These are phyloP conservation scores for Lomentospora prolificans DNA, from an alignment of 2,329 filamentous ascomycete genomes.

Conservation along the genomic window DNA sequence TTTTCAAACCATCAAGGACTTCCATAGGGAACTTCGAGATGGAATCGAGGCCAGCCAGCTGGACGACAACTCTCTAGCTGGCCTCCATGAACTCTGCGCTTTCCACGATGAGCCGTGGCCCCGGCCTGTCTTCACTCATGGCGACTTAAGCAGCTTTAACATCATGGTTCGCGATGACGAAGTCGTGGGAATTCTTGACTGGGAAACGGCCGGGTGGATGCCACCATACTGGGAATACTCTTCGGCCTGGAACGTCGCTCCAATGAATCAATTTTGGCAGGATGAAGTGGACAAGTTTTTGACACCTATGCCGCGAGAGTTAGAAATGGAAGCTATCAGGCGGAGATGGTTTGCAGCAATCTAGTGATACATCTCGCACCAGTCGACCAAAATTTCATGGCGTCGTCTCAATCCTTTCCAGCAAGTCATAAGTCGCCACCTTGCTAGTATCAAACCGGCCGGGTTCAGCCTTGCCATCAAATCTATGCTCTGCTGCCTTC, in stretches of 20 bases:
- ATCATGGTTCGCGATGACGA: slow-evolving; percentile 18
- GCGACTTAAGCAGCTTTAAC: slow-evolving; percentile 21
- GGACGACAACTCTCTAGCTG: slow-evolving; percentile 4
- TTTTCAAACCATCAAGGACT: slow-evolving; percentile 17
- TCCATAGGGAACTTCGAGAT: slow-evolving; percentile 16
- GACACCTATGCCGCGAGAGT: slow-evolving; percentile 10
- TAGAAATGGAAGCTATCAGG: slow-evolving; percentile 13
- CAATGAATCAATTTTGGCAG: slow-evolving; percentile 10
- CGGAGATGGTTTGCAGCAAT: slow-evolving; percentile 12
- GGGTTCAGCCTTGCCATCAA: slow-evolving; percentile 22
- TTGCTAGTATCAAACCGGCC: slow-evolving; percentile 19
- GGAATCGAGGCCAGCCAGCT: slow-evolving; percentile 1
- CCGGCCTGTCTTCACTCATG: slow-evolving; percentile 6
- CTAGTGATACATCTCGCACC: slow-evolving; percentile 7
- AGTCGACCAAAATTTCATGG: slow-evolving; percentile 9
- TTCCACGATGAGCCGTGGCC: slow-evolving; percentile 14
- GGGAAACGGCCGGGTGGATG: slow-evolving; percentile 17
- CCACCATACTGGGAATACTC: slow-evolving; percentile 18
- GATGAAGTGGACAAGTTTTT: slow-evolving; percentile 13
- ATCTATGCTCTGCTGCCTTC: slow-evolving; percentile 29
- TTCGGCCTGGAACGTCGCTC: slow-evolving; percentile 9
- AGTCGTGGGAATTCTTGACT: slow-evolving; percentile 19
- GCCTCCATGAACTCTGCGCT: slow-evolving; percentile 11
- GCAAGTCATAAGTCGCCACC: slow-evolving; percentile 25
- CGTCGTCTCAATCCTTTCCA: slow-evolving; percentile 17